Evolutionary conservation across 179 eudicot species (phyloP), one percentile per base, ranked within the genome.

Genomic region (Amaranthus tricolor): DNA sequence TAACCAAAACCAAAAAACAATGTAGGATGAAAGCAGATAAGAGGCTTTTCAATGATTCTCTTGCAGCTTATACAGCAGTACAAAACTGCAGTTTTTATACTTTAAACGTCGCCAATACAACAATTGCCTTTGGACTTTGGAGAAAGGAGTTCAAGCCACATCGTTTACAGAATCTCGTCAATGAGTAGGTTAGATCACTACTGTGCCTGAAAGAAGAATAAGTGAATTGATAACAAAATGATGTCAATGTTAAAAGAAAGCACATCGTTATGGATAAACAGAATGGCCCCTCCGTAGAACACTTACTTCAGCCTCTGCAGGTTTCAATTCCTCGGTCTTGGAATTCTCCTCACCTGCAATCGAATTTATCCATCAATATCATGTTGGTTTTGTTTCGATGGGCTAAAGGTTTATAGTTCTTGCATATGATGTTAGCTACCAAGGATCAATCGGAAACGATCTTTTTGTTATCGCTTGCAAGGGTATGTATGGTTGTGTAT

Each of bases 231-330:
- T n/a, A 7, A 76, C 13, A 49, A 60, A 16, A 21, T 44, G 43
- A 3, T 17, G 40, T 31, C 40, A 31, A 31, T 31, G 7, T 31
- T 40, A 58, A 70, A 31, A 31, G 40, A 31, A 5, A n/a, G 7
- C 11, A 64, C 17, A 20, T 31, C 7, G 52, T 45, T 6, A 62
- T 48, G 20, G 15, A 17, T 17, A 6, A 17, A 17, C 43, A 9
- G 49, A 31, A 15, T 4, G 21, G 31, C 5, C 47, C 15, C 54
- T 15, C 61, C 17, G 11, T 40, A 63, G 43, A 70, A 56, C 62
- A 74, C 87, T 84, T 79, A 90, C 92, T 87, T 86, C 83, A 21
- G 89, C 50, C 68, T 82, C 89, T 66, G 84, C 84, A 60, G 91
- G 71, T 64, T 88, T 89, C 40, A 86, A 45, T 76, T 89, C 96